Percentiles rank a stretch among this genome's conserved stretches.
These are phyloP conservation scores for Atkinsonella hypoxylon DNA, from an alignment of 2,329 filamentous ascomycete genomes.

Conservation along the genomic window DNA sequence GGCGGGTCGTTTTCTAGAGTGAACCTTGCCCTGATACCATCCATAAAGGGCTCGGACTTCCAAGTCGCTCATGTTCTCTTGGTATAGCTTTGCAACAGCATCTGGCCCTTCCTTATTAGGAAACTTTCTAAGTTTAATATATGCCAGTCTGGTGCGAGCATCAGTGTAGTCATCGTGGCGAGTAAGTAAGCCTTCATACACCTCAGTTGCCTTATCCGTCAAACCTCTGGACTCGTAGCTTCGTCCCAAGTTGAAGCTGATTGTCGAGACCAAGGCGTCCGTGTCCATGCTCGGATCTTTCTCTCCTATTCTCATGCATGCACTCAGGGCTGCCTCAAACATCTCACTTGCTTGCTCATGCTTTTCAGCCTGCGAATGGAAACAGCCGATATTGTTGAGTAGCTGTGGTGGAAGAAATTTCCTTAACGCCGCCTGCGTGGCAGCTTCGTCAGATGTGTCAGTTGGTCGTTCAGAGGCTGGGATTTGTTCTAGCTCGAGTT, in stretches of 20 bases:
- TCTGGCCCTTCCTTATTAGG: constrained; percentile 81
- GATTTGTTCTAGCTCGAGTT: constrained; percentile 74
- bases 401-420: constrained; percentile 79
- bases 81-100: constrained; percentile 73
- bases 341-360: constrained; percentile 68
- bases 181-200: constrained; percentile 75
- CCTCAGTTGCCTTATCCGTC: constrained; percentile 70
- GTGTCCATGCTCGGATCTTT: constrained; percentile 68
- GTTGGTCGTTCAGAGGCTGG: constrained; percentile 55
- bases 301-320: constrained; percentile 71
- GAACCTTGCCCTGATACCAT: constrained; percentile 79
- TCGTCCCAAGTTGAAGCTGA: constrained; percentile 90
- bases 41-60: constrained; percentile 90
- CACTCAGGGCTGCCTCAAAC: constrained; percentile 84
- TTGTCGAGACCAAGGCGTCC: constrained; percentile 86
- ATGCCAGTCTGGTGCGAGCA: constrained; percentile 76
- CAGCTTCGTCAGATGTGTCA: constrained; percentile 42
- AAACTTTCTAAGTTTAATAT: constrained; percentile 72
- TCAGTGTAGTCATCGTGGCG: constrained; percentile 90
- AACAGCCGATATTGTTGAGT: constrained; percentile 95
- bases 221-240: constrained; percentile 82
- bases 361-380: constrained; percentile 81
- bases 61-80: constrained; percentile 71
- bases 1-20: constrained; percentile 65
- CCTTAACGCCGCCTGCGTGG: constrained; percentile 50